Conservation (phyloP, 768 basidiomycete genomes). For the Daedaleopsis nitida region DNA sequence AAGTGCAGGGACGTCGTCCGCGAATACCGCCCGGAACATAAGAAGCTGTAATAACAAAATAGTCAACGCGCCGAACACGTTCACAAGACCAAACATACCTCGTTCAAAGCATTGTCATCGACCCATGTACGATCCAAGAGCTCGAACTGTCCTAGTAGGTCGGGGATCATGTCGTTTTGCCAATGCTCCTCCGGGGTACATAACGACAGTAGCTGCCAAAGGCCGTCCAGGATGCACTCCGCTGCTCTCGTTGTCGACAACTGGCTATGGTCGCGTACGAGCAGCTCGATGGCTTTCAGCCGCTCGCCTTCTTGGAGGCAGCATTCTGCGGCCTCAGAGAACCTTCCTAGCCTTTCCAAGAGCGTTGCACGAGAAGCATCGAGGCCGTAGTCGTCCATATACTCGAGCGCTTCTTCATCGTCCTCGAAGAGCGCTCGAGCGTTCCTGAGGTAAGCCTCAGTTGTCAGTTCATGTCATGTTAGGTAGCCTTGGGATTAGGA, state of each 20-base stretch:
- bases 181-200: background rate
- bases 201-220: slow-evolving; percentile 49
- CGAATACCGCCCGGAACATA: slow-evolving; percentile 40
- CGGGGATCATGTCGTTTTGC: background rate
- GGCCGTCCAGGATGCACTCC: slow-evolving; percentile 41
- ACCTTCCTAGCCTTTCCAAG: slow-evolving; percentile 43
- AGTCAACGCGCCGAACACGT: background rate
- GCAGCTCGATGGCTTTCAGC: slow-evolving; percentile 47
- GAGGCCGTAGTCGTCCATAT: slow-evolving; percentile 55
- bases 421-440: slow-evolving; percentile 39
- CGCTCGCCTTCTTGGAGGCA: slow-evolving; percentile 49
- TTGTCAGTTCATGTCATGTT: background rate
- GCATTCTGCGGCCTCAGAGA: slow-evolving; percentile 53
- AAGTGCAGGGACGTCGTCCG: slow-evolving; percentile 31
- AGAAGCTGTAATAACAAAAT: slow-evolving; percentile 17
- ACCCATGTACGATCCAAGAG: background rate
- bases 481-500: background rate
- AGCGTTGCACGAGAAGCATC: slow-evolving; percentile 49
- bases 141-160: background rate
- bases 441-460: background rate
- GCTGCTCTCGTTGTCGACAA: slow-evolving; percentile 38
- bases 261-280: slow-evolving; percentile 37
- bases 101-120: slow-evolving; percentile 3
- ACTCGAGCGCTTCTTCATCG: slow-evolving; percentile 56
- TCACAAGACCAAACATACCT: slow-evolving; percentile 8